Percentiles rank a stretch among this genome's conserved stretches.
phyloP scores from a whole-genome alignment of 2,329 filamentous ascomycete species.

The Teratosphaeria nubilosa region DNA sequence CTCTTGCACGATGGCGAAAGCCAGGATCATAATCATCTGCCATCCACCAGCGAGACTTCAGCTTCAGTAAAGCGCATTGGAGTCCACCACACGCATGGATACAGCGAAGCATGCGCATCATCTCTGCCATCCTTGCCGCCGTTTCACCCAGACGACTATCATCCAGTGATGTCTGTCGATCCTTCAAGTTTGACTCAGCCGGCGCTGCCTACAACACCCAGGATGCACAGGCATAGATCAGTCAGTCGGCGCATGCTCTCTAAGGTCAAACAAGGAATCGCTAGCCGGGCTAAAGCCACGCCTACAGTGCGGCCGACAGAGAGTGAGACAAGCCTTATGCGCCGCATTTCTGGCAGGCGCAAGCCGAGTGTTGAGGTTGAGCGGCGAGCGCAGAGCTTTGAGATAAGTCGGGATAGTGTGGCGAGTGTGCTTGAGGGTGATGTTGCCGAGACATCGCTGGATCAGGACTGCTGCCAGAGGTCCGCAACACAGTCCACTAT shows the following conservation, averaged over 20 bases:
- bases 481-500: slow-evolving; percentile 20
- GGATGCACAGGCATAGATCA: slow-evolving; percentile 21
- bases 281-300: slow-evolving; percentile 18
- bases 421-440: slow-evolving; percentile 12
- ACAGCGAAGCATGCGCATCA: background rate
- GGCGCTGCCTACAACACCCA: slow-evolving; percentile 1
- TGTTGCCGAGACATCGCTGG: background rate
- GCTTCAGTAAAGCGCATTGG: background rate
- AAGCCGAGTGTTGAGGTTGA: slow-evolving; percentile 15
- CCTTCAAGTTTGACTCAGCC: background rate
- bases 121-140: background rate
- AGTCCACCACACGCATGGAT: background rate
- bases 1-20: background rate
- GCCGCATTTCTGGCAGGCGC: slow-evolving; percentile 20
- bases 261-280: slow-evolving; percentile 25
- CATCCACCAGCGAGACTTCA: background rate
- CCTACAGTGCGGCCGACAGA: slow-evolving; percentile 15
- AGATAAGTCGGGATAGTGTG: slow-evolving; percentile 18
- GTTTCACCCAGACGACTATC: slow-evolving; percentile 1
- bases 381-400: slow-evolving; percentile 18
- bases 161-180: background rate
- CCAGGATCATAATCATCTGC: background rate
- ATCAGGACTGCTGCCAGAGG: background rate
- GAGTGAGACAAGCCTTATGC: slow-evolving; percentile 19
- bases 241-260: slow-evolving; percentile 27